Percentiles rank a stretch among this genome's conserved stretches.
phyloP scores from a whole-genome alignment of 2,329 filamentous ascomycete genomes.

The Geosmithia flava region DNA sequence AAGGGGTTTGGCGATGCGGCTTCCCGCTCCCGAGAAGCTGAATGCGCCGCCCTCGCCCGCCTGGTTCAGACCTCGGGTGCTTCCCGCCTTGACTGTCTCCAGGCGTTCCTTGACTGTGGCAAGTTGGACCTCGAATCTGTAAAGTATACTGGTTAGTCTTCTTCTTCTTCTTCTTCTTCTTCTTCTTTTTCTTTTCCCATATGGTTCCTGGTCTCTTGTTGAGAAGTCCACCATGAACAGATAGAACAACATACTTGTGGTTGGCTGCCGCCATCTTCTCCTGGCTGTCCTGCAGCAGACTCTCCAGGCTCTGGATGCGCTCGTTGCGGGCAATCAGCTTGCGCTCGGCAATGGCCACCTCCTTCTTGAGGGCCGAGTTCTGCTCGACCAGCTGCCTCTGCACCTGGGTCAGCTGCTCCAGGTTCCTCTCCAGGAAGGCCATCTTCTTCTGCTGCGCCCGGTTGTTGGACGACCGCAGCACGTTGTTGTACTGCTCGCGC shows the following conservation, averaged over 20 bases:
- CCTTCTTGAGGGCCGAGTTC: constrained; percentile 94
- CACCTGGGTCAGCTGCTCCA: constrained; percentile 94
- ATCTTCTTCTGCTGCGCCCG: constrained; percentile 99
- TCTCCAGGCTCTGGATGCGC: constrained; percentile 88
- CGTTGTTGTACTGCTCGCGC: constrained; percentile 97
- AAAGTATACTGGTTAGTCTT: constrained; percentile 12
- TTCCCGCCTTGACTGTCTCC: constrained; percentile 86
- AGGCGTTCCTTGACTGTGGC: constrained; percentile 95
- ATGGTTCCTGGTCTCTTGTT: neutral
- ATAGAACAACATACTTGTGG: constrained; percentile 68
- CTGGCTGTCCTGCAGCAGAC: constrained; percentile 87
- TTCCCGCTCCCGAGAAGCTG: constrained; percentile 53
- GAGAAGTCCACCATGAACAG: neutral
- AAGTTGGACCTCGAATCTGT: constrained; percentile 91
- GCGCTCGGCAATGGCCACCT: constrained; percentile 94
- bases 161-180: neutral
- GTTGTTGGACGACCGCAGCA: constrained; percentile 92
- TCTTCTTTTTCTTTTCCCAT: neutral
- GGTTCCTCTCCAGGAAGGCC: constrained; percentile 95
- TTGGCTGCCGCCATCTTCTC: constrained; percentile 97
- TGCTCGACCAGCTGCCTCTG: constrained; percentile 97
- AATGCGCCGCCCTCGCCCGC: constrained; percentile 50
- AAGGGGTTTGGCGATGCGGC: constrained; percentile 57
- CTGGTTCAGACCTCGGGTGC: constrained; percentile 68
- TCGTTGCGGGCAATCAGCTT: constrained; percentile 96